phyloP scores from a whole-genome alignment of 257 asterid genomes.

The Capsicum pubescens region DNA sequence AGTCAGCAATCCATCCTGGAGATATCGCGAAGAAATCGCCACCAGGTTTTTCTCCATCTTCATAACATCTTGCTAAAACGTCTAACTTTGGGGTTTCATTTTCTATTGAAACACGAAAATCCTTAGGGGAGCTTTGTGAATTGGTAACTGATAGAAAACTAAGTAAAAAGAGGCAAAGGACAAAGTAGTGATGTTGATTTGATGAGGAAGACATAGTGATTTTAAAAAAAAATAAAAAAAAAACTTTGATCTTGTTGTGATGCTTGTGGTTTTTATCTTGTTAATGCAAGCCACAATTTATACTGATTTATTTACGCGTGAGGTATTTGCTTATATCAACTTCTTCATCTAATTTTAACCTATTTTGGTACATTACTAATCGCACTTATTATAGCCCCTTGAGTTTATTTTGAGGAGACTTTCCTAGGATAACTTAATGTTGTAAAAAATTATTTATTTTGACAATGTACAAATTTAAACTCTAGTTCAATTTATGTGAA shows the following conservation, averaged over 20 bases:
- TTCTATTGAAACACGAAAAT: not conserved
- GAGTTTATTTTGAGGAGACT: not conserved
- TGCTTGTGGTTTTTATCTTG: not conserved
- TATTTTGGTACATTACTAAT: not conserved
- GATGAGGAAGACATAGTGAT: not conserved
- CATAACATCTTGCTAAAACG: not conserved
- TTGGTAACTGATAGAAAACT: not conserved
- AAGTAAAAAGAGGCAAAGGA: not conserved
- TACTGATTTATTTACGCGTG: not conserved
- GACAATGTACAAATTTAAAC: not conserved
- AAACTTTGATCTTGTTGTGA: not conserved
- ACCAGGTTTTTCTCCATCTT: not conserved
- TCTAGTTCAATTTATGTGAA: not conserved
- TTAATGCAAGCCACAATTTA: not conserved
- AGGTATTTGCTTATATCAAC: not conserved
- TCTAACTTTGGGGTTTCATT: not conserved
- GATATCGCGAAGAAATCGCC: not conserved
- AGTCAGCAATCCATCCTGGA: not conserved
- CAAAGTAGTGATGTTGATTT: not conserved
- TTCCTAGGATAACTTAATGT: not conserved
- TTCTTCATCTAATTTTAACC: not conserved
- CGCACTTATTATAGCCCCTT: not conserved
- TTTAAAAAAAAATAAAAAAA: not conserved
- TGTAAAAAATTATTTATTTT: no score
- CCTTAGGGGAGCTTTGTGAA: not conserved